Base-by-base conservation (phyloP, 495 filamentous ascomycete species). In the Parachaetomium inaequale region DNA sequence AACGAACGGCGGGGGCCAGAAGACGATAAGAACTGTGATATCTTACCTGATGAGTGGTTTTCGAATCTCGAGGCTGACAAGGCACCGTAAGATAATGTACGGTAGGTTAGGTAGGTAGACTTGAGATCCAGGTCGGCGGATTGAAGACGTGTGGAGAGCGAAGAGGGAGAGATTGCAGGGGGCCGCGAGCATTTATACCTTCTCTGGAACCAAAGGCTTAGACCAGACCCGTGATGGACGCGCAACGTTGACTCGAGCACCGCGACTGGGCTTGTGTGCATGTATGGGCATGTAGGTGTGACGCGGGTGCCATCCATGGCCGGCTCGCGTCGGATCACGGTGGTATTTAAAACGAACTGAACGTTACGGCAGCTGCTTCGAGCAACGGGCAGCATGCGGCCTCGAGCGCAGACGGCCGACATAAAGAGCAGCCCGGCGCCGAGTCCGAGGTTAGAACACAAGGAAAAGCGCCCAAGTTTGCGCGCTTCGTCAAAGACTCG, bases 1-100 rank as follows among this genome's bases (percentile, higher is more conserved):
- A 49, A 49, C 25, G 7, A 49, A 45, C 42, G 7, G 5, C 5
- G n/a, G 42, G 42, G 46, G 25, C 46, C 17, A 29, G 25, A 28
- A 14, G 29, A 34, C 36, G 17, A 4, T 0, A 55, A n/a, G 34
- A 28, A 42, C 19, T 2, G 5, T 17, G 21, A 28, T 42, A 17
- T 40, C 53, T 40, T 55, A 55, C 53, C 53, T 55, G 34, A 42
- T 7, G 29, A 54, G 51, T 36, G 32, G 21, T 42, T 34, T 21
- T 4, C 31, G 31, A 53, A 19, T 36, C 12, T n/a, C 11, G 25
- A 15, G 23, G 21, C 11, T 2, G 2, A 8, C 25, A 4, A 26
- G 26, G 49, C 19, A 52, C n/a, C n/a, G 7, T 3, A 7, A 17
- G 28, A 12, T 15, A 51, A 23, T 28, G 46, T 49, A n/a, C 17